A percentile compares a stretch with the other conserved stretches of the same genome.
phyloP scores from a whole-genome alignment of 140 eudicot genomes.

The Cichorium intybus region DNA sequence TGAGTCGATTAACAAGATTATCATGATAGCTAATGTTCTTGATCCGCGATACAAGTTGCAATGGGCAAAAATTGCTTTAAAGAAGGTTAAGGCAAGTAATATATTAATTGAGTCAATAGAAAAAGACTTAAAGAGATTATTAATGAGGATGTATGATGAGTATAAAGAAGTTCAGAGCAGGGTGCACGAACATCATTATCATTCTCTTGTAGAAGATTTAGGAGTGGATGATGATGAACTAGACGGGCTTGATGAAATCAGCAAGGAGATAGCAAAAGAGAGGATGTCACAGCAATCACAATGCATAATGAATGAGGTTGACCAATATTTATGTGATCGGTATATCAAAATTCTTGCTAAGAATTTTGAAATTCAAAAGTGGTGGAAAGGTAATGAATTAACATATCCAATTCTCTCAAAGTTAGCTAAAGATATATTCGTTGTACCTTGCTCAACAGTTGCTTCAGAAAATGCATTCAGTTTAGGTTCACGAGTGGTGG shows the following conservation, averaged over 20 bases:
- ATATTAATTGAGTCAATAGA: not conserved
- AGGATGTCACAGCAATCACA: not conserved
- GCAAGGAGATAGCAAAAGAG: not conserved
- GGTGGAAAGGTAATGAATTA: too few species aligned
- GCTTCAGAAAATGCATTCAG: too few species aligned
- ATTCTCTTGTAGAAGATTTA: not conserved
- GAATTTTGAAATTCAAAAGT: too few species aligned
- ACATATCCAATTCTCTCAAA: too few species aligned
- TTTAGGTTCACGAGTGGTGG: too few species aligned
- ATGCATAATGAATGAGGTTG: not conserved
- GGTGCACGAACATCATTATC: not conserved
- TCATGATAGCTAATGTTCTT: too few species aligned
- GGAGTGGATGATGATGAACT: not conserved
- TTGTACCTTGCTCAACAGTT: too few species aligned
- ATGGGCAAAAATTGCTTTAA: not conserved
- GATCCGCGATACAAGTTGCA: slow-evolving; percentile 6
- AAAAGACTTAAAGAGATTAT: not conserved
- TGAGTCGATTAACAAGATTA: not conserved
- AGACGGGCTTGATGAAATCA: not conserved
- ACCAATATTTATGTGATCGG: not conserved
- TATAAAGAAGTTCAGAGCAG: not conserved
- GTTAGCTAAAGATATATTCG: too few species aligned
- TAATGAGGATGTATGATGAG: not conserved
- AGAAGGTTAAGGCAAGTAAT: not conserved
- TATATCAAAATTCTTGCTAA: not conserved